Evolutionary conservation across 306 rosid genomes (phyloP).

Genomic region (Fagus crenata): DNA sequence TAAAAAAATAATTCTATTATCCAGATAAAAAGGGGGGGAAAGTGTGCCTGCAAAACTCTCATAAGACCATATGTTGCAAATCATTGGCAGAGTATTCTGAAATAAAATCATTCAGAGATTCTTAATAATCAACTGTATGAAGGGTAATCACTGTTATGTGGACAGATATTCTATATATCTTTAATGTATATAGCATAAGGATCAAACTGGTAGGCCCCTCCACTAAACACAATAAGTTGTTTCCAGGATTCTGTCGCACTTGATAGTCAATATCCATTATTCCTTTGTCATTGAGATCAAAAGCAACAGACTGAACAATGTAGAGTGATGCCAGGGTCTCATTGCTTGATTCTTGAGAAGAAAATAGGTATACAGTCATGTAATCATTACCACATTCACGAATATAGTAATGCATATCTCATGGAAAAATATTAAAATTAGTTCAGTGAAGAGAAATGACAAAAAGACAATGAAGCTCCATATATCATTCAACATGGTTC

Average conservation of each 20-base stretch:
- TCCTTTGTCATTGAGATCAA: not conserved
- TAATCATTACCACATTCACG: slow-evolving; percentile 8
- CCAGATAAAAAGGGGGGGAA: slow-evolving; percentile 1
- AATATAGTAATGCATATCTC: slow-evolving; percentile 4
- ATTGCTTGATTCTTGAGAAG: not conserved
- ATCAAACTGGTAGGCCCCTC: slow-evolving; percentile 1
- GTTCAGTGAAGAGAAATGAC: slow-evolving; percentile 22
- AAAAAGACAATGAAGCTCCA: slow-evolving; percentile 21
- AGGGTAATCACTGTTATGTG: not conserved
- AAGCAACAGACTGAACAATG: not conserved
- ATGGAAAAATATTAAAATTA: not conserved
- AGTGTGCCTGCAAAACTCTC: not conserved
- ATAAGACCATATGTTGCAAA: not conserved
- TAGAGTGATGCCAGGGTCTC: not conserved
- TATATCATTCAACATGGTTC: slow-evolving; percentile 5
- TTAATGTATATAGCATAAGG: not conserved
- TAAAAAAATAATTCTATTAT: not conserved
- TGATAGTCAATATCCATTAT: not conserved
- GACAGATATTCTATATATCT: not conserved
- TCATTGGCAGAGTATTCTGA: not conserved
- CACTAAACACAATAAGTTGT: not conserved
- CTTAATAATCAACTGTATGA: not conserved
- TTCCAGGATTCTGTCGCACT: not conserved
- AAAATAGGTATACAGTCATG: not conserved
- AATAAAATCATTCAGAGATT: slow-evolving; percentile 9